Conservation (phyloP, 2,329 filamentous ascomycete species). For the Incumbomyces delicatus region DNA sequence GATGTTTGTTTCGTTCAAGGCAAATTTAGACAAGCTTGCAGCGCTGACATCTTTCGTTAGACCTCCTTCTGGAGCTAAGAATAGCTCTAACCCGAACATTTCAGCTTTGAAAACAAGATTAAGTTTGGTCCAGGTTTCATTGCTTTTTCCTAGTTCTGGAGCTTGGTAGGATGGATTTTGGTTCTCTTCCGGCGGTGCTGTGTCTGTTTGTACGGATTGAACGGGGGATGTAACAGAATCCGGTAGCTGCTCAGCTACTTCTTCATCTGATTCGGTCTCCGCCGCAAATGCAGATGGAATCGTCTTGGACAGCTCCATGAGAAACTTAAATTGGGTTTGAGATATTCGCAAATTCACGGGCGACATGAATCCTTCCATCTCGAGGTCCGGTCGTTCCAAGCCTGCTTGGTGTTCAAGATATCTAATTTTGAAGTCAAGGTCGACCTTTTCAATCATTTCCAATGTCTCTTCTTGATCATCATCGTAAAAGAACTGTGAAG, state of each 20-base stretch:
- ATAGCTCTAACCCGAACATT: slow-evolving; percentile 77
- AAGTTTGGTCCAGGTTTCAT: slow-evolving; percentile 79
- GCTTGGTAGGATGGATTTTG: slow-evolving; percentile 45
- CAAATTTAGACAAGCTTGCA: slow-evolving; percentile 86
- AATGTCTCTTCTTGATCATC: slow-evolving; percentile 68
- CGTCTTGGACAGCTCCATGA: slow-evolving; percentile 76
- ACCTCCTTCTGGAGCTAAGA: slow-evolving; percentile 63
- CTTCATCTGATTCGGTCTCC: slow-evolving; percentile 60
- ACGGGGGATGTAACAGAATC: slow-evolving; percentile 41
- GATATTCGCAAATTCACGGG: slow-evolving; percentile 85
- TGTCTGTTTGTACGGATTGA: slow-evolving; percentile 35
- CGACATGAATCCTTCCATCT: slow-evolving; percentile 85
- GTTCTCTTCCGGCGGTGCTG: slow-evolving; percentile 32
- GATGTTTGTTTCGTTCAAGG: slow-evolving; percentile 80
- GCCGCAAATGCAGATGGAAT: slow-evolving; percentile 79
- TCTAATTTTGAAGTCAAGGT: slow-evolving; percentile 83
- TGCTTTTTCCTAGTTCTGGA: slow-evolving; percentile 60
- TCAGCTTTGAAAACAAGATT: slow-evolving; percentile 85
- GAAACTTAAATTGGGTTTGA: slow-evolving; percentile 80
- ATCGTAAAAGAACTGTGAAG: slow-evolving; percentile 76
- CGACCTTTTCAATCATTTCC: slow-evolving; percentile 94
- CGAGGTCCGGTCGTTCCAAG: slow-evolving; percentile 73
- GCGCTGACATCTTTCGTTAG: slow-evolving; percentile 70
- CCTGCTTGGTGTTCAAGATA: slow-evolving; percentile 77
- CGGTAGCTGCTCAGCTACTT: slow-evolving; percentile 65